Base-by-base conservation (phyloP, 2,329 filamentous ascomycete genomes). In the Daldinia eschscholtzii region DNA sequence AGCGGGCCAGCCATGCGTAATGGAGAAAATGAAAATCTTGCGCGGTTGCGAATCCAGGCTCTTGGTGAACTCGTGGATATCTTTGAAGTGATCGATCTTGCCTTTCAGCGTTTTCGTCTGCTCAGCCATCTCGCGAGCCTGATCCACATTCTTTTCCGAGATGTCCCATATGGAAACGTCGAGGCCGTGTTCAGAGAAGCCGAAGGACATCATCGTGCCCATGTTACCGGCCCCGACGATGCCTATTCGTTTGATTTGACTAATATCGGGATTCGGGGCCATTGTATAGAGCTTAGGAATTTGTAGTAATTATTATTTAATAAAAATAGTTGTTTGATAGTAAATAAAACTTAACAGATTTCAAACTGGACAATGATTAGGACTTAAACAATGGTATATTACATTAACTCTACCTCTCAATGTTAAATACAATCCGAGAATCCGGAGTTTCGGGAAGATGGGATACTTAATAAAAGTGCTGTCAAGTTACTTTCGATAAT, bases 141-240 rank as follows among this genome's bases (percentile, higher is more conserved):
- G 76, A 58, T 85, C 80, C 78, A 87, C 84, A 61, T 81, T 82
- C 23, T 84, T 74, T 56, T 84, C 80, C 9, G 57, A 60, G 13
- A 67, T 61, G 39, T 71, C 87, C 60, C 83, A 83, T 13, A 89
- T 81, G 10, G 81, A 84, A n/a, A 90, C 84, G 23, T 85, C 78
- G 33, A 86, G 79, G 35, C 83, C 86, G 52, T 86, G 80, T 70
- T 90, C 87, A 15, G 87, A 87, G 67, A 89, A 86, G 3, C 89
- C 81, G 13, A 90, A 78, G 9, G 86, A 82, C 83, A 90, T 86
- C 64, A 84, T 86, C 3, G 83, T 84, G n/a, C 87, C 88, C 86
- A 89, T 90, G 72, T 82, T 85, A 4, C 87, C 87, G 18, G 83
- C 86, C 23, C 86, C 87, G 42, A 89, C 83, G 80, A 89, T 86